phyloP scores from a whole-genome alignment of 768 basidiomycete genomes.

The Serendipita vermifera region DNA sequence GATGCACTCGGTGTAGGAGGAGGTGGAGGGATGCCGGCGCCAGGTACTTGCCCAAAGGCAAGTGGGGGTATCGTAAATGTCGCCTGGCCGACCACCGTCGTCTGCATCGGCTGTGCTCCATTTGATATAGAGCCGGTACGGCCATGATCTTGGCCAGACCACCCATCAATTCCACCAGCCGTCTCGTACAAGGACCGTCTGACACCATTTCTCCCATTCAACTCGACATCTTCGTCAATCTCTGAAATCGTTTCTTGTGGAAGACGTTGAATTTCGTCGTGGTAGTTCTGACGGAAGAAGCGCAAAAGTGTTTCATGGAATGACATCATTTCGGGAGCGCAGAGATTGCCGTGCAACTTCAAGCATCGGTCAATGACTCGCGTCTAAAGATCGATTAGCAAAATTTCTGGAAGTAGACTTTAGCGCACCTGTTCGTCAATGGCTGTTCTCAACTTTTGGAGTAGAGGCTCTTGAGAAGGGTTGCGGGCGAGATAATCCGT shows the following conservation, averaged over 20 bases:
- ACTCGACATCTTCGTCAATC: constrained; percentile 14
- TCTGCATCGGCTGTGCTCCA: constrained; percentile 28
- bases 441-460: constrained; percentile 56
- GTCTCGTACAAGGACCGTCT: constrained; percentile 35
- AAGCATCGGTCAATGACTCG: constrained; percentile 75
- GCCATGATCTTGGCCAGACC: not conserved
- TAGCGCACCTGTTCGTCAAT: constrained; percentile 69
- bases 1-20: constrained; percentile 12
- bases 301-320: constrained; percentile 85
- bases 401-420: constrained; percentile 5
- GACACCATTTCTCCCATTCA: constrained; percentile 19
- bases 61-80: constrained; percentile 40
- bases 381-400: constrained; percentile 32
- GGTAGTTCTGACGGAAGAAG: constrained; percentile 74
- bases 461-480: constrained; percentile 54
- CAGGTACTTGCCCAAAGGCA: constrained; percentile 32
- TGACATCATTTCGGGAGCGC: constrained; percentile 74
- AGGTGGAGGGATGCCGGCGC: not conserved
- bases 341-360: constrained; percentile 67
- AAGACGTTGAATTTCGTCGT: constrained; percentile 66
- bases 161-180: not conserved
- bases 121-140: constrained; percentile 19
- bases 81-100: constrained; percentile 9
- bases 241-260: constrained; percentile 45
- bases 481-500: constrained; percentile 52